These are phyloP conservation scores for Monosporascus sp. DNA, from an alignment of 2,329 filamentous ascomycete genomes.

Conservation along the genomic window DNA sequence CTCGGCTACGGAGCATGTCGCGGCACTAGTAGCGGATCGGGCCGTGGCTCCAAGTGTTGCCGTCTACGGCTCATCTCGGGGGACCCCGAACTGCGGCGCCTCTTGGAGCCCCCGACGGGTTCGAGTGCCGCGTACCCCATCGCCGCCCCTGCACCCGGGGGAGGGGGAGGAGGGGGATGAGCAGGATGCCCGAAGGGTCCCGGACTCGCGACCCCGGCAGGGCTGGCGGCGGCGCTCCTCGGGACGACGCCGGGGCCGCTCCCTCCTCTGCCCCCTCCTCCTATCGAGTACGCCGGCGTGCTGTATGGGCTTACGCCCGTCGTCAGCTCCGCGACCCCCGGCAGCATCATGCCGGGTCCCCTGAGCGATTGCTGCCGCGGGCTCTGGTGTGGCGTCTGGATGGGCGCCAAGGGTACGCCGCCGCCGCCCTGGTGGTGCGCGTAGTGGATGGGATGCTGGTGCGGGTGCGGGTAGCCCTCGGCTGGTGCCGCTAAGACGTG, in stretches of 20 bases:
- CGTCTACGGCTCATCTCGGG: constrained; percentile 8
- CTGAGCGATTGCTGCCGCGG: constrained; percentile 29
- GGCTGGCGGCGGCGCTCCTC: constrained; percentile 31
- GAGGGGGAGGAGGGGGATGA: constrained; percentile 16
- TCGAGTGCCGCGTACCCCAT: constrained; percentile 34
- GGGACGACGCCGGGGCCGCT: too few relatives aligned
- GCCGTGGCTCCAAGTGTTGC: neutral
- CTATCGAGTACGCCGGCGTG: constrained; percentile 48
- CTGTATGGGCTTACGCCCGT: constrained; percentile 58
- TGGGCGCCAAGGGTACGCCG: constrained; percentile 1
- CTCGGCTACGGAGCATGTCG: too few relatives aligned
- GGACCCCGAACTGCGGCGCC: constrained; percentile 45
- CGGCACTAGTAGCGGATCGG: neutral
- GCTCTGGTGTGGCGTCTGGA: constrained; percentile 17
- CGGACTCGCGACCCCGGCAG: constrained; percentile 35
- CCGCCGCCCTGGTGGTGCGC: neutral
- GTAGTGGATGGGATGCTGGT: neutral
- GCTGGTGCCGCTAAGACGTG: constrained; percentile 12
- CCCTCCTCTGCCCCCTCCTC: constrained; percentile 11
- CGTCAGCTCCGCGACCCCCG: constrained; percentile 58
- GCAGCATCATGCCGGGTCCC: constrained; percentile 42
- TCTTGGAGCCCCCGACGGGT: constrained; percentile 38
- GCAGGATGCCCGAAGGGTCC: constrained; percentile 29
- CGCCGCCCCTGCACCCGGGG: neutral
- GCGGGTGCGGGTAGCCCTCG: neutral